Evolutionary conservation across 73 alveolate species (phyloP), one percentile per base, ranked within the genome.

Genomic region (Paramecium biaurelia): DNA sequence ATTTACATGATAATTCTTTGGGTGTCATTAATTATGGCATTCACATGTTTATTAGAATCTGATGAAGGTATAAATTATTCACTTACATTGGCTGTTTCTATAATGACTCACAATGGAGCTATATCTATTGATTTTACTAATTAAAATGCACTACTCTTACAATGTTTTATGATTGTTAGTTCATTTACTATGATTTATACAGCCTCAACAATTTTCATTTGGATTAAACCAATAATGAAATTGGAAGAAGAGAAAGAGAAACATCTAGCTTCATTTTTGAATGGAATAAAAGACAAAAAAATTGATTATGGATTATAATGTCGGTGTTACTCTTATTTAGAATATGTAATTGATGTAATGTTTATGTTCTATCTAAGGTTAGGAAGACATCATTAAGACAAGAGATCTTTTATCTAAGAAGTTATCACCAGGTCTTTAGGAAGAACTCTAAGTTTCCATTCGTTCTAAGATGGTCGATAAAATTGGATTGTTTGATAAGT

Each of bases 221-320:
- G 90, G 90, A 41, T 79, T 9, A 79, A 79, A 47, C 90, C 90
- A 0, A 21, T 4, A 9, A 23, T 79, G 7, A 79, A 79, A 21
- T 79, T 43, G n/a, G 56, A 43, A 34, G 45, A 43, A 26, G 90
- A 79, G 53, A 79, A 79, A 43, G 70, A 79, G 76, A 79, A 79
- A 79, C 49, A 30, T 42, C 53, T 79, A 4, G 24, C 23, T 38
- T 23, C 70, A 20, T 79, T 79, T 47, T 30, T 43, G 5, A 34
- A 38, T 9, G 90, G 90, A 2, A 24, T 45, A 15, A 41, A 43
- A 43, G 37, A 79, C 8, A 79, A 79, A 45, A 79, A 21, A 15
- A 79, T 79, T 9, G 74, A 41, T 79, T 79, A 79, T 47, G 49
- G 76, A 5, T 23, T 79, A 5, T n/a, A 43, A 21, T 79, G 90